Evolutionary conservation across 2,329 filamentous ascomycete genomes (phyloP).

Genomic region (Claviceps sp.): DNA sequence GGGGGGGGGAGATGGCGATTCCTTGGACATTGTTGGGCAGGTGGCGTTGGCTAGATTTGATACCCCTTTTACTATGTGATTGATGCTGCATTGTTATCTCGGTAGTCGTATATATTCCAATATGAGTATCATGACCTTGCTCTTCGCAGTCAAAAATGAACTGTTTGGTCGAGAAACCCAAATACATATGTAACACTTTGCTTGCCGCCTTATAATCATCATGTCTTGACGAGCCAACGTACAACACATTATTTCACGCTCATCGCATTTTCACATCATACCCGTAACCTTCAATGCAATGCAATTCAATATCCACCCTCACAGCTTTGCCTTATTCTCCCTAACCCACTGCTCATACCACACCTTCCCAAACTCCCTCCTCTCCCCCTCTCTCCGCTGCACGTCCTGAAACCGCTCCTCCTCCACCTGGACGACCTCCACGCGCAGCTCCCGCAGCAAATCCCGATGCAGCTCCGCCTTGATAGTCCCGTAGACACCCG

Average conservation of each 20-base stretch:
- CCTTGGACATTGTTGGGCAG: constrained; percentile 2
- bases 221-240: not conserved
- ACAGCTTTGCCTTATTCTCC: constrained; percentile 27
- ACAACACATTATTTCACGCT: not conserved
- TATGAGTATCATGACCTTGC: too few relatives aligned
- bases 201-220: not conserved
- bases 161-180: too few relatives aligned
- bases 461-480: constrained; percentile 68
- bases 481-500: constrained; percentile 54
- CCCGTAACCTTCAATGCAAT: not conserved
- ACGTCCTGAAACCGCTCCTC: constrained; percentile 34
- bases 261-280: not conserved
- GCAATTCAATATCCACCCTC: not conserved
- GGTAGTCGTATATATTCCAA: too few relatives aligned
- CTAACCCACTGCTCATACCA: constrained; percentile 37
- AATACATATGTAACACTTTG: not conserved
- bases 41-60: constrained; percentile 11
- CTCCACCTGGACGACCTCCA: constrained; percentile 33
- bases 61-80: constrained; percentile 4
- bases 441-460: constrained; percentile 43
- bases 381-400: constrained; percentile 26
- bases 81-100: not conserved
- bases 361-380: constrained; percentile 29
- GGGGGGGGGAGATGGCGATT: not conserved
- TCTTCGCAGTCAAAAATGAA: too few relatives aligned